phyloP scores from a whole-genome alignment of 192 early-diverging fungal species.

The Coemansia sp. region DNA sequence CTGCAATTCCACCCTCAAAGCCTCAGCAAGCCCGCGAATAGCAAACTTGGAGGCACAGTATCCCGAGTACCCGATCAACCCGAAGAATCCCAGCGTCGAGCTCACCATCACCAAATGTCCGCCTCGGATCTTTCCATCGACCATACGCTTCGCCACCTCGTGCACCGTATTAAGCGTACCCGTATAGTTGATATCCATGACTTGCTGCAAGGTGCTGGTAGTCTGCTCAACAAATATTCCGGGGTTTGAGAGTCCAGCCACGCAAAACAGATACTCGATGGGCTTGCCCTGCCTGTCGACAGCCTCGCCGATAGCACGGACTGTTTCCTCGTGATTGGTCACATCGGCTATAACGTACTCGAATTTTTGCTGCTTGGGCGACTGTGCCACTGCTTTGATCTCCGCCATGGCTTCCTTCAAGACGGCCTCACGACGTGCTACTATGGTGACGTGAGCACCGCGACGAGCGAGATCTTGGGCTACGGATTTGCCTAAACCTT shows the following conservation, averaged over 20 bases:
- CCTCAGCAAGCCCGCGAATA: constrained; percentile 71
- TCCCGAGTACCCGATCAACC: constrained; percentile 68
- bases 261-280: constrained; percentile 57
- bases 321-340: constrained; percentile 55
- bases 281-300: constrained; percentile 53
- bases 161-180: constrained; percentile 68
- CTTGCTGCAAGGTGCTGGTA: constrained; percentile 58
- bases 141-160: constrained; percentile 67
- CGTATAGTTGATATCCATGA: constrained; percentile 70
- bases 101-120: constrained; percentile 73
- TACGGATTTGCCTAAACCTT: constrained; percentile 68
- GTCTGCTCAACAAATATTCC: constrained; percentile 69
- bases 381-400: constrained; percentile 46
- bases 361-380: constrained; percentile 53
- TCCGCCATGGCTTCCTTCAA: constrained; percentile 60
- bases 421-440: constrained; percentile 56
- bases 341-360: constrained; percentile 67
- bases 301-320: constrained; percentile 63
- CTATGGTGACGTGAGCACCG: constrained; percentile 73
- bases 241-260: constrained; percentile 55
- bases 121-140: constrained; percentile 51
- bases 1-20: constrained; percentile 65
- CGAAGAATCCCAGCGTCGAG: constrained; percentile 68
- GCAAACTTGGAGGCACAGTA: constrained; percentile 78
- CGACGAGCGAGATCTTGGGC: constrained; percentile 66